Evolutionary conservation across 495 filamentous ascomycete species (phyloP), one percentile per base, ranked within the genome.

Genomic region (Endocarpon pusillum): DNA sequence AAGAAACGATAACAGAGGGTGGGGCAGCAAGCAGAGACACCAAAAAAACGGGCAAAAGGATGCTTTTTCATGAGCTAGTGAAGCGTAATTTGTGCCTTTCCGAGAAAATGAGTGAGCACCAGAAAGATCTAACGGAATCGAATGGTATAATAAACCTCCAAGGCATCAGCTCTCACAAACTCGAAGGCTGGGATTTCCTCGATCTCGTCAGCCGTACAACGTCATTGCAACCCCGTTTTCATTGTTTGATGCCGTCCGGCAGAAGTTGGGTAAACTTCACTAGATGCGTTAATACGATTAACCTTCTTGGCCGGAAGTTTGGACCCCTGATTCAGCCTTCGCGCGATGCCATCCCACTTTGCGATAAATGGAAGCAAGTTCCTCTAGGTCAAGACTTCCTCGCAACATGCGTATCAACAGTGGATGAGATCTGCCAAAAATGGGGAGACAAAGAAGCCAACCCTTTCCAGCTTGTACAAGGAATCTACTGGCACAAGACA

Each of bases 241-340:
- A 14, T 17, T 14, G 19, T 31, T 15, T 31, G 7, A 5, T 15
- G 14, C 7, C 28, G 7, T 31, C 12, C 12, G 28, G 28, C 19
- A 17, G 19, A 31, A 17, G 28, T 7, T 59, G 54, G 56, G 48
- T 55, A 3, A 51, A 55, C 29, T 50, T 57, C 4, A 35, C 35
- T 8, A 35, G 41, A 14, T 33, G 31, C 10, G 43, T 51, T 2
- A 30, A 44, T 12, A 47, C 49, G 7, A 41, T 56, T 1, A 47
- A 48, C 1, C 34, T 59, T 0, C 42, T 59, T 18, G 54, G 56
- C 7, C 31, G 31, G 1, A 51, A 49, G 1, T 58, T 58, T 36
- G 56, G 54, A 9, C 43, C 52, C 8, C 27, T 58, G 1, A 48
- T 56, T 9, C 25, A 26, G 17, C 49, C 55, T 1, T 12, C 20